Percentiles rank a stretch among this genome's conserved stretches.
phyloP scores from a whole-genome alignment of 768 basidiomycete genomes.

The Paxillus ammoniavirescens region DNA sequence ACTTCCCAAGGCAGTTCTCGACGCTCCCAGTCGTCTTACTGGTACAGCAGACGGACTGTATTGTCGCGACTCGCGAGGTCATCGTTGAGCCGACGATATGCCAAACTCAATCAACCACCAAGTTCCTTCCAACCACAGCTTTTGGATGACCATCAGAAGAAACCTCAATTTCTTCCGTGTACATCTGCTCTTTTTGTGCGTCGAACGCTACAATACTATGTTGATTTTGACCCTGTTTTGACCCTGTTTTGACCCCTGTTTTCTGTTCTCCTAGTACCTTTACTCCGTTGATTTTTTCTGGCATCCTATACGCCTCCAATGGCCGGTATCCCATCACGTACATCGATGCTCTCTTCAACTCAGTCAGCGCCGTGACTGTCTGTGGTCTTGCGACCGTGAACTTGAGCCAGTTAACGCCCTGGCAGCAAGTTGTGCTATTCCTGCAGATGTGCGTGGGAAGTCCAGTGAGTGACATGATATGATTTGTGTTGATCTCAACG shows the following conservation, averaged over 20 bases:
- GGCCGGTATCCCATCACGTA: constrained; percentile 68
- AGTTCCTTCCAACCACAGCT: background rate
- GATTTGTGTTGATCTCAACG: background rate
- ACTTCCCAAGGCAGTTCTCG: no score
- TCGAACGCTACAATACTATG: constrained; percentile 1
- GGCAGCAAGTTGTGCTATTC: constrained; percentile 71
- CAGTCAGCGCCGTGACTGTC: constrained; percentile 74
- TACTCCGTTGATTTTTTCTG: constrained; percentile 76
- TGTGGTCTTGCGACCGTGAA: constrained; percentile 75
- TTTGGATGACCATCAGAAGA: constrained; percentile 31
- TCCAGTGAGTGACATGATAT: constrained; percentile 49
- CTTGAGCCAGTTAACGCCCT: constrained; percentile 62
- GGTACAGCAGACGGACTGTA: background rate
- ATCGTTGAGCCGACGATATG: background rate
- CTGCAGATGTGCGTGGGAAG: constrained; percentile 77
- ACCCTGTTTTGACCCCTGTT: background rate
- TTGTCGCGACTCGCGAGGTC: background rate
- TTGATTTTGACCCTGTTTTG: background rate
- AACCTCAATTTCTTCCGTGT: constrained; percentile 69
- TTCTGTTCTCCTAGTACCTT: constrained; percentile 50
- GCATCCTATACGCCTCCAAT: constrained; percentile 82
- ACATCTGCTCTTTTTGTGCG: constrained; percentile 63
- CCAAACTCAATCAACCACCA: background rate
- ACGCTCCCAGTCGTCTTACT: background rate
- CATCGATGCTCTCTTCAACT: constrained; percentile 76